Evolutionary conservation across 257 asterid genomes (phyloP).

Genomic region (Solanum lycopersicoides): DNA sequence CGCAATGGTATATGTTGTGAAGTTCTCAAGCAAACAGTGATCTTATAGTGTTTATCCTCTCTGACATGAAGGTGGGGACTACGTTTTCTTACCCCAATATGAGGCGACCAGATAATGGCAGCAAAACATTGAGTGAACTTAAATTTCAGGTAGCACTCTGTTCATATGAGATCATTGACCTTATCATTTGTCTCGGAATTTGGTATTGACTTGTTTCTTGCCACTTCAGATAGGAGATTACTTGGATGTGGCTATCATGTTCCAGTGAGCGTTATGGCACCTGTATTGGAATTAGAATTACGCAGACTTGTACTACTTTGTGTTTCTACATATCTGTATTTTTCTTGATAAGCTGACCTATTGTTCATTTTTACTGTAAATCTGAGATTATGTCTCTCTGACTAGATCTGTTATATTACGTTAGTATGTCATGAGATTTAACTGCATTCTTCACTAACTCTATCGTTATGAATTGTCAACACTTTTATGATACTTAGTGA

Average conservation of each 20-base stretch:
- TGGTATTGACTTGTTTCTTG: conserved; percentile 5
- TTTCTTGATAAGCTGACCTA: neutral
- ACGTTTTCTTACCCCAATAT: conserved; percentile 51
- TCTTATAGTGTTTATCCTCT: conserved; percentile 2
- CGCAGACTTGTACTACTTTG: neutral
- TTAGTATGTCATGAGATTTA: neutral
- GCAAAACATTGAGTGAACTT: conserved; percentile 57
- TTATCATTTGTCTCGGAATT: neutral
- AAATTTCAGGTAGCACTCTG: conserved; percentile 43
- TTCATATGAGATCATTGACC: neutral
- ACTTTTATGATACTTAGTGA: neutral
- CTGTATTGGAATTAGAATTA: neutral
- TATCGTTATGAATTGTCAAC: neutral
- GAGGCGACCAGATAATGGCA: conserved; percentile 61
- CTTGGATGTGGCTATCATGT: conserved; percentile 60
- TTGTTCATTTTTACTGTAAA: neutral
- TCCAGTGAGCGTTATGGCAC: conserved; percentile 20
- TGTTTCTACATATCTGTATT: neutral
- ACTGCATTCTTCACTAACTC: neutral
- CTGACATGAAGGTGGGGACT: conserved; percentile 48
- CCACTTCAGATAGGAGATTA: conserved; percentile 58
- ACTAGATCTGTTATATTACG: neutral
- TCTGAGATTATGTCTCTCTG: neutral
- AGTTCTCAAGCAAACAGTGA: neutral
- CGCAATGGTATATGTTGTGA: neutral